Evolutionary conservation across 768 basidiomycete species (phyloP).

Genomic region (Boletus tylopilopsis): DNA sequence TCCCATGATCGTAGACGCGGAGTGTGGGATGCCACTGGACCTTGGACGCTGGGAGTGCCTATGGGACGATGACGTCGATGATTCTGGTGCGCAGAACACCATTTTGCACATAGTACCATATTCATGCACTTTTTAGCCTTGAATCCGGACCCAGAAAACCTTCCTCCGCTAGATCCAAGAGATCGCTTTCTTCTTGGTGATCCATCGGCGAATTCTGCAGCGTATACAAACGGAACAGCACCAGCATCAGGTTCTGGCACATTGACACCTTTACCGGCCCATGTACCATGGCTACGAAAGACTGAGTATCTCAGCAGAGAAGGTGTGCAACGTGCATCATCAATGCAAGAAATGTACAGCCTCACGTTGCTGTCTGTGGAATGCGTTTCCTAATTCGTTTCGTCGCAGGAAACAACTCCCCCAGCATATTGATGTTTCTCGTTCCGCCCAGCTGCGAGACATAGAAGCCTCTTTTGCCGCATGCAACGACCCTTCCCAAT

Average conservation of each 20-base stretch:
- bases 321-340: conserved; percentile 42
- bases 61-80: conserved; percentile 77
- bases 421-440: conserved; percentile 65
- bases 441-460: conserved; percentile 67
- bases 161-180: conserved; percentile 64
- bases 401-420: conserved; percentile 44
- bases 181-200: conserved; percentile 77
- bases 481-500: conserved; percentile 47
- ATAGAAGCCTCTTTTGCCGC: conserved; percentile 76
- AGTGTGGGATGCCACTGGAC: conserved; percentile 95
- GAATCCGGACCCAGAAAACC: conserved; percentile 62
- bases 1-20: conserved; percentile 96
- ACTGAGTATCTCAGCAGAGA: conserved; percentile 83
- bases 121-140: conserved; percentile 35
- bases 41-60: conserved; percentile 77
- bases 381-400: background rate
- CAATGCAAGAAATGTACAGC: conserved; percentile 54
- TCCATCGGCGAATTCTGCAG: conserved; percentile 40
- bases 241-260: conserved; percentile 35
- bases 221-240: conserved; percentile 41
- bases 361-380: background rate
- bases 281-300: conserved; percentile 90
- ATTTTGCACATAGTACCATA: background rate
- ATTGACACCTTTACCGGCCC: conserved; percentile 45
- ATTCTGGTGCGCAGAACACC: conserved; percentile 47